A percentile compares a stretch with the other conserved stretches of the same genome.
phyloP scores from a whole-genome alignment of 2,329 filamentous ascomycete species.

The Penicillium aurantiogriseum region DNA sequence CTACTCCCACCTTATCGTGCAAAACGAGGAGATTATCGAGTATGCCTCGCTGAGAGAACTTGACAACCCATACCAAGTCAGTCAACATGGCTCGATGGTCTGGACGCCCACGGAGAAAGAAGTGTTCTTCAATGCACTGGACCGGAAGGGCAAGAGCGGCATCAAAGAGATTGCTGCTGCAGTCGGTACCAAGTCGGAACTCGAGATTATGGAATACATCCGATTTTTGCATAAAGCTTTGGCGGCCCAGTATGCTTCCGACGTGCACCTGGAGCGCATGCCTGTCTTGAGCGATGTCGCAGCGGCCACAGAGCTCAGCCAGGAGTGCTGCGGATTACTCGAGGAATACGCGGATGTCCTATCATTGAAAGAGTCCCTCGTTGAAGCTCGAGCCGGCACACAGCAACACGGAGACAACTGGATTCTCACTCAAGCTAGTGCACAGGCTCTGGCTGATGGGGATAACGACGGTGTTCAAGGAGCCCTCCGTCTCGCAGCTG shows the following conservation, averaged over 20 bases:
- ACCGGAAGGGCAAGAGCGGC: slow-evolving; percentile 63
- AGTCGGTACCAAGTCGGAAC: slow-evolving; percentile 68
- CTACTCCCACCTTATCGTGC: slow-evolving; percentile 55
- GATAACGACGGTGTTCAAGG: slow-evolving; percentile 32
- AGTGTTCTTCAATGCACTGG: slow-evolving; percentile 64
- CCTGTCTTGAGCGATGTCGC: slow-evolving; percentile 59
- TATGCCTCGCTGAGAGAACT: slow-evolving; percentile 6
- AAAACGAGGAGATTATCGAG: slow-evolving; percentile 50
- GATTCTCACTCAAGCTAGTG: slow-evolving; percentile 55
- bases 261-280: slow-evolving; percentile 32
- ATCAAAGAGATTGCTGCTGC: slow-evolving; percentile 60
- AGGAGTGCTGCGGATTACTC: slow-evolving; percentile 62
- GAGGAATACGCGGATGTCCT: slow-evolving; percentile 68
- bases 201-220: slow-evolving; percentile 73
- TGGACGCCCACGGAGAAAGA: slow-evolving; percentile 75
- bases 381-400: slow-evolving; percentile 61
- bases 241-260: slow-evolving; percentile 41
- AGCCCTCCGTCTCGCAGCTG: slow-evolving; percentile 49
- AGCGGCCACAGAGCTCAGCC: slow-evolving; percentile 69
- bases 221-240: slow-evolving; percentile 57
- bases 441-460: slow-evolving; percentile 29
- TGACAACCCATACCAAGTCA: slow-evolving; percentile 35
- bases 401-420: slow-evolving; percentile 63
- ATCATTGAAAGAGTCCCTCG: slow-evolving; percentile 60
- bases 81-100: slow-evolving; percentile 65